Base-by-base conservation (phyloP, 495 filamentous ascomycete genomes). In the Neurospora discreta region DNA sequence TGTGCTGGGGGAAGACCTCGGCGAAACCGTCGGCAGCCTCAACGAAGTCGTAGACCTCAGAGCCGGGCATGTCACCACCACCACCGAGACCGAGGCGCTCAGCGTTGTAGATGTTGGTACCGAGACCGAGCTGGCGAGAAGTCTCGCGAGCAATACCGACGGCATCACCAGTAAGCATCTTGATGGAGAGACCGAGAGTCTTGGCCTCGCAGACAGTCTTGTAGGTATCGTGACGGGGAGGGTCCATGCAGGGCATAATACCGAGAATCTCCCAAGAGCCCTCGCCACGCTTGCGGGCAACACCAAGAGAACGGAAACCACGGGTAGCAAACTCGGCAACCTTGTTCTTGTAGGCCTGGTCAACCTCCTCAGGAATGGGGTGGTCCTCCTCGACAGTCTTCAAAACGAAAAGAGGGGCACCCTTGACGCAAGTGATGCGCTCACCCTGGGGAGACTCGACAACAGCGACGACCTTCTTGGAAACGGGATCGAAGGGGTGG, bases 1-100 rank as follows among this genome's bases (percentile, higher is more conserved):
- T 98, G 85, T 98, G 94, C 83, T 98, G 93, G 71, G 94, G 94
- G 87, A 97, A 98, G 52, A 97, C 94, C 82, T 97, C 94, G 76
- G 91, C 91, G 81, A 97, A 97, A 81, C 94, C 94, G 87, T 97
- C 94, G 68, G 94, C 94, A 83, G 89, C 92, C 86, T 97, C 93
- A 73, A 96, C 94, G 84, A 96, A 95, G 82, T 97, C 93, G 81
- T 94, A 94, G 69, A 97, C 89, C 81, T 95, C 90, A 76, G 93
- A 96, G 77, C 93, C 93, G 77, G 93, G 89, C 92, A 96, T 94
- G 78, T 92, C 90, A 81, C 93, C 93, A 76, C 91, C 92, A 74
- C 93, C 93, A 81, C 90, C 90, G 58, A 87, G 84, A 85, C 91
- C 91, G 67, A 96, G 90, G 75, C 90, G 89, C 80, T 96, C 93